A percentile compares a stretch with the other conserved stretches of the same genome.
These are phyloP conservation scores for Penicillium chermesinum DNA, from an alignment of 495 filamentous ascomycete species.

Conservation along the genomic window DNA sequence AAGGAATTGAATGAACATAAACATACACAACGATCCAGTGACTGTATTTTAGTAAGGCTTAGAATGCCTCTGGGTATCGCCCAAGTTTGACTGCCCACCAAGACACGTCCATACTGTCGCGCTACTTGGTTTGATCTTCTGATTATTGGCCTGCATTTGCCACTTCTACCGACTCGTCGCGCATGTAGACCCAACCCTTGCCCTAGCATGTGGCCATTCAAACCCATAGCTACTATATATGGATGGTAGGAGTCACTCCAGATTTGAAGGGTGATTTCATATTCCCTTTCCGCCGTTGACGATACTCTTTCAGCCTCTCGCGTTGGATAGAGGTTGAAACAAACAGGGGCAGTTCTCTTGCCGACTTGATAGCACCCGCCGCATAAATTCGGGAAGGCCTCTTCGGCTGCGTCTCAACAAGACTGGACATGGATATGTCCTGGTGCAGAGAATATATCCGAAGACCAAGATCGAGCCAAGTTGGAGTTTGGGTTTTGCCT, in stretches of 20 bases:
- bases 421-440: constrained; percentile 40
- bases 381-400: constrained; percentile 38
- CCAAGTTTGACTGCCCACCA: too few relatives aligned
- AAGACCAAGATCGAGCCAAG: not conserved
- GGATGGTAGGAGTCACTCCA: too few relatives aligned
- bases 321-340: constrained; percentile 31
- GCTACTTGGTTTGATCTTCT: constrained; percentile 13
- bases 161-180: constrained; percentile 9
- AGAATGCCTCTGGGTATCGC: too few relatives aligned
- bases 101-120: constrained; percentile 13
- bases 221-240: too few relatives aligned
- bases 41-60: constrained; percentile 9
- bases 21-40: too few relatives aligned
- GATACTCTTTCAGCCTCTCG: constrained; percentile 9
- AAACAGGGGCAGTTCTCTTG: constrained; percentile 36
- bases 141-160: not conserved
- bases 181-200: constrained; percentile 9
- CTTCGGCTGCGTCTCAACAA: constrained; percentile 44
- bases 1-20: too few relatives aligned
- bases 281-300: constrained; percentile 17
- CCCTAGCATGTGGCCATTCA: constrained; percentile 3
- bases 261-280: constrained; percentile 21
- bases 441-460: constrained; percentile 25
- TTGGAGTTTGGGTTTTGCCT: constrained; percentile 22
- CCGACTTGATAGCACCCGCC: constrained; percentile 39